Base-by-base conservation (phyloP, 495 filamentous ascomycete genomes). In the Elasticomyces elasticus region DNA sequence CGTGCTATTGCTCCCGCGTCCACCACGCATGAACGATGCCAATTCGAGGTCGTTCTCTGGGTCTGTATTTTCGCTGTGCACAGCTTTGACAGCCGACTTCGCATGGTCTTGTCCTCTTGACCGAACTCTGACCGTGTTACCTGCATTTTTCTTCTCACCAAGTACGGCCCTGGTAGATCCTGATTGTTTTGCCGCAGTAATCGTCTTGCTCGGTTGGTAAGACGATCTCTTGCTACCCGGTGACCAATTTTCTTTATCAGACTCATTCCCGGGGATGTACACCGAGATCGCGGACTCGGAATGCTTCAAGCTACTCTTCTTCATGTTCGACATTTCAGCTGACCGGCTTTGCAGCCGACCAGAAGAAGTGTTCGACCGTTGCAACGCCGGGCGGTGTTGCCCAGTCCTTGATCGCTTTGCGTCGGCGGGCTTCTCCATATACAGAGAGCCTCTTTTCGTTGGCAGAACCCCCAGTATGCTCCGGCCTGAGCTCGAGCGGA, bases 181-280 rank as follows among this genome's bases (percentile, higher is more conserved):
- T 9, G 17, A 12, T 28, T 1, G 25, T 12, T 28, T 30, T 2
- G 17, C 25, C 9, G n/a, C 17, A 13, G 19, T 12, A 5, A 11
- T 49, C n/a, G 2, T 30, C n/a, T 2, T 11, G n/a, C 25, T 17
- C 2, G 24, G 2, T 3, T 20, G 24, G 45, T 28, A 10, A 19
- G 45, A 15, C 2, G 6, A 23, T 4, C 31, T n/a, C 20, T 28
- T 42, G 24, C 42, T 24, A 28, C 43, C 52, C 5, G 80, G 80
- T 45, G 83, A 77, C 87, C 86, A 92, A 65, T 96, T 96, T 70
- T 96, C 90, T 66, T 96, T 96, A 62, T 96, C 90, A 1, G 87
- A 94, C 49, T 95, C 90, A 35, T 82, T 75, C 55, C 69, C 82
- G 57, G 65, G 68, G 43, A 62, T 41, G 33, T 76, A 72, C 0